Evolutionary conservation across 768 basidiomycete species (phyloP), one percentile per base, ranked within the genome.

Genomic region (Phanerochaete carnosa): DNA sequence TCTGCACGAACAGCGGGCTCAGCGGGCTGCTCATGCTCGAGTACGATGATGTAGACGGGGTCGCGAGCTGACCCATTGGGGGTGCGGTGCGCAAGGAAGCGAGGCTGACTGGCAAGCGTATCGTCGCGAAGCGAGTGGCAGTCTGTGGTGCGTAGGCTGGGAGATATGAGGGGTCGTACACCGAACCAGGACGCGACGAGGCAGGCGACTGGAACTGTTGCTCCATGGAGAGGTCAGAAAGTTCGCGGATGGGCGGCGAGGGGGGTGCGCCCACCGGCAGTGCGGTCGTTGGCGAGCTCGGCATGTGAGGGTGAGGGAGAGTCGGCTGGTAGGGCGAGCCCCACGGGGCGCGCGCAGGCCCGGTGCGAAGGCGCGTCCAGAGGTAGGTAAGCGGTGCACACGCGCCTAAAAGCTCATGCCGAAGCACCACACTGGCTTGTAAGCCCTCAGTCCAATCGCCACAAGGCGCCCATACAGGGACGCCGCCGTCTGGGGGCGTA

Each of bases 391-490:
- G 76, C 60, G 88, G 86, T 26, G 77, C 77, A 1, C 83, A 79
- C 29, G 86, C 81, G 33, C 89, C 90, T 39, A 83, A 75, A 45
- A 92, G 75, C 46, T 84, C 79, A 66, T 92, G 90, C 45, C 79
- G 81, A 58, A 90, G 69, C n/a, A 87, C 78, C 6, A 76, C 77
- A 9, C 83, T 83, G 4, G 88, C 90, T 67, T 90, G 88, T 43
- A 78, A 78, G 52, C 79, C 83, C 69, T 90, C 88, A 0, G 90
- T 92, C 90, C 90, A 92, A 67, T 92, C 90, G 11, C 77, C 74
- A 66, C 86, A 88, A 30, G 76, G 73, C 63, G 82, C 83, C 90
- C 90, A 92, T 7, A 29, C 43, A 22, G 45, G 45, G n/a, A 33
- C 39, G 39, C 55, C 23, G 29, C 29, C 39, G 71, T 46, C 47